Percentiles rank a stretch among this genome's conserved stretches.
Evolutionary conservation across 2,329 filamentous ascomycete species (phyloP).

Genomic region (Penicillium griseofulvum): DNA sequence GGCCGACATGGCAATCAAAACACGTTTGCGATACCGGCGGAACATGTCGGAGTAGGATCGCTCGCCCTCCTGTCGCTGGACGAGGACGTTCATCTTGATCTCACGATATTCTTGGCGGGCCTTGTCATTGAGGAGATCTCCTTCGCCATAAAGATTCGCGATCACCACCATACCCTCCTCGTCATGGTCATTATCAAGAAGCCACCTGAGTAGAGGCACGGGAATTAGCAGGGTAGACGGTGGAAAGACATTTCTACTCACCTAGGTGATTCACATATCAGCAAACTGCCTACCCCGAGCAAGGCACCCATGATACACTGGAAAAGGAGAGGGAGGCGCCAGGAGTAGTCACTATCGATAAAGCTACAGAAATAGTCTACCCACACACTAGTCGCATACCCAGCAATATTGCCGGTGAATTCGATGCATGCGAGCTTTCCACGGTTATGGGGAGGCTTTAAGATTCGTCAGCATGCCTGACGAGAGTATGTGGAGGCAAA

Average conservation of each 20-base stretch:
- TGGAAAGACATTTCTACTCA: slow-evolving; percentile 42
- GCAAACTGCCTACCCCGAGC: slow-evolving; percentile 77
- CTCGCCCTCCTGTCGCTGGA: slow-evolving; percentile 93
- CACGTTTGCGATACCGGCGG: slow-evolving; percentile 81
- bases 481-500: not conserved
- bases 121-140: slow-evolving; percentile 89
- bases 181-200: slow-evolving; percentile 95
- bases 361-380: slow-evolving; percentile 96
- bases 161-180: slow-evolving; percentile 98
- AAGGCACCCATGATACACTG: slow-evolving; percentile 93
- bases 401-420: slow-evolving; percentile 94
- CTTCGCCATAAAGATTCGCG: slow-evolving; percentile 92
- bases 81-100: slow-evolving; percentile 96
- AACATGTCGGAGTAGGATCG: slow-evolving; percentile 93
- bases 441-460: slow-evolving; percentile 79
- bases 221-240: slow-evolving; percentile 24
- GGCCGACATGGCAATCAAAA: slow-evolving; percentile 98
- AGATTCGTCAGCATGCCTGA: slow-evolving; percentile 14
- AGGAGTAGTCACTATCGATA: slow-evolving; percentile 80
- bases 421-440: slow-evolving; percentile 97
- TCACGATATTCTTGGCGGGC: slow-evolving; percentile 95
- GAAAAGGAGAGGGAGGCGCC: slow-evolving; percentile 85
- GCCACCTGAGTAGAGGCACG: slow-evolving; percentile 64
- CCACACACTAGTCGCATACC: slow-evolving; percentile 96
- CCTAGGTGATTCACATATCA: slow-evolving; percentile 96